Evolutionary conservation across 768 basidiomycete species (phyloP), one percentile per base, ranked within the genome.

Genomic region (Boletus vermiculosoides): DNA sequence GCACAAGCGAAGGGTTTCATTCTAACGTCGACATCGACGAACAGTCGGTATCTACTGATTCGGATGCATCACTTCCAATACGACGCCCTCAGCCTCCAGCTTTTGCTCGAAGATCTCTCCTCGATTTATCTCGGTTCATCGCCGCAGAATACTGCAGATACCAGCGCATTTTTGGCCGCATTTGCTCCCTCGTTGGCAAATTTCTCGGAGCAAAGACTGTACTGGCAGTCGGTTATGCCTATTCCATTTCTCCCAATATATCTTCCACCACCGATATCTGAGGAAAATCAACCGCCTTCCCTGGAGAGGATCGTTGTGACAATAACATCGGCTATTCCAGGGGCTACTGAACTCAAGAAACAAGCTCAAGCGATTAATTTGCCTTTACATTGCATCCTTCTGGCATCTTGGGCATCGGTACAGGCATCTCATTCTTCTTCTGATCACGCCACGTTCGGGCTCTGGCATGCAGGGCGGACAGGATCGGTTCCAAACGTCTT

Each of bases 11-110:
- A 56, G 25, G 70, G 64, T 10, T 31, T 63, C 23, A 58, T 70
- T 28, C 25, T 73, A 8, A 56, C 33, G 28, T 60, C 36, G 25
- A 55, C 46, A 28, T 61, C 54, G 10, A 46, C 50, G 0, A 45
- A 42, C 28, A 45, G 41, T 10, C 55, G 49, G n/a, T 72, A 66
- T 45, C 54, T 74, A 5, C 47, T 74, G 10, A 50, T 74, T n/a
- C 65, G 67, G n/a, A 66, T 80, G 33, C 78, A 80, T 54, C 80
- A 80, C 62, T 78, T 79, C 66, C 80, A 80, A 64, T 81, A 80
- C 60, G 80, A 80, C 49, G 80, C 78, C 8, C 76, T 77, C 76
- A 78, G 77, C 61, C 65, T 80, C 31, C 69, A 62, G 28, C 66
- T 80, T 23, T 60, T 81, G 13, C 48, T 77, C 2, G 66, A 76